Evolutionary conservation across 345 rosid genomes (phyloP).

Genomic region (Combretum micranthum): DNA sequence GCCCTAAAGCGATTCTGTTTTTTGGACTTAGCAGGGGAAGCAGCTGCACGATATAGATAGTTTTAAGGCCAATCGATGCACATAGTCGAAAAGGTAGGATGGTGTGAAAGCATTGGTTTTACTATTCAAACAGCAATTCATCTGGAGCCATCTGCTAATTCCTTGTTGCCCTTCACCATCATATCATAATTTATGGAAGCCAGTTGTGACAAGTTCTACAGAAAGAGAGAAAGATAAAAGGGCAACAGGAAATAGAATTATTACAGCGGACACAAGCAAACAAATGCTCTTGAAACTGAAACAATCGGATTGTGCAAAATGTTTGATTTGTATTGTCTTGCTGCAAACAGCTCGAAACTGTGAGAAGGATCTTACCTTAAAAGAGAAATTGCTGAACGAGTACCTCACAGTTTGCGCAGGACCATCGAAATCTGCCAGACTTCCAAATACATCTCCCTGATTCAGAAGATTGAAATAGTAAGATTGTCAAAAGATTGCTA

Average conservation of each 20-base stretch:
- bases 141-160: constrained; percentile 44
- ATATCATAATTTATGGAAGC: constrained; percentile 89
- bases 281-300: constrained; percentile 3
- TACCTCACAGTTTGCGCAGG: constrained; percentile 66
- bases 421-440: constrained; percentile 64
- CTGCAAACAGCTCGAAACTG: not conserved
- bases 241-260: not conserved
- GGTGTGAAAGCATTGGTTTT: not conserved
- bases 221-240: not conserved
- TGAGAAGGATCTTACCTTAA: constrained; percentile 48
- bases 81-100: no score
- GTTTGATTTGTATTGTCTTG: not conserved
- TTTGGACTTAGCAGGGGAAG: no score
- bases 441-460: constrained; percentile 83
- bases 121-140: constrained; percentile 29
- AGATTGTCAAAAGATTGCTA: not conserved
- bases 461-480: constrained; percentile 9
- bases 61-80: no score
- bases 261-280: not conserved
- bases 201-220: constrained; percentile 79
- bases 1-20: no score
- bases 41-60: no score
- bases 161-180: constrained; percentile 49
- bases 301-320: no score
- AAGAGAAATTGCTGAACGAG: constrained; percentile 94